Evolutionary conservation across 2,329 filamentous ascomycete species (phyloP).

Genomic region (Hymenoscyphus occultus): DNA sequence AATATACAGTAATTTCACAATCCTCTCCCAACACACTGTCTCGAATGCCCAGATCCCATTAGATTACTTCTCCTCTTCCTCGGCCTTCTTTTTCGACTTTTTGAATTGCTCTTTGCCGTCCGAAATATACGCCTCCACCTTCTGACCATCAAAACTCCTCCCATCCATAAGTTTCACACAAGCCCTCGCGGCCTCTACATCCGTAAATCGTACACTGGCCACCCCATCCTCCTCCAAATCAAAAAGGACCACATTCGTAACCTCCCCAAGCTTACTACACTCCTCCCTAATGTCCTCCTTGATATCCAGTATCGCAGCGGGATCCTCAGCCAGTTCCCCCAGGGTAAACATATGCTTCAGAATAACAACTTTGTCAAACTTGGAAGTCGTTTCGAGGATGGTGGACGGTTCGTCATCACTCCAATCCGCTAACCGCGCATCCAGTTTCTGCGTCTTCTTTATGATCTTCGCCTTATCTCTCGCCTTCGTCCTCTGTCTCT

Average conservation of each 20-base stretch:
- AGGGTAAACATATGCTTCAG: slow-evolving; percentile 93
- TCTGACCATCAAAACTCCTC: slow-evolving; percentile 70
- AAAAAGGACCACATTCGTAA: slow-evolving; percentile 88
- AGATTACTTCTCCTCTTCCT: slow-evolving; percentile 19
- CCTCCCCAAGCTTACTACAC: slow-evolving; percentile 78
- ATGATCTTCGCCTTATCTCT: slow-evolving; percentile 87
- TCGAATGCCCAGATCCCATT: background rate
- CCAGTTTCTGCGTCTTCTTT: slow-evolving; percentile 84
- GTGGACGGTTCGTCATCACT: slow-evolving; percentile 76
- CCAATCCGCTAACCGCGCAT: slow-evolving; percentile 92
- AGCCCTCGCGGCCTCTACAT: slow-evolving; percentile 64
- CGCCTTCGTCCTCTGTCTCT: slow-evolving; percentile 49
- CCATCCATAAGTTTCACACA: slow-evolving; percentile 78
- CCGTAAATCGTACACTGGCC: slow-evolving; percentile 77
- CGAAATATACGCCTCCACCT: slow-evolving; percentile 68
- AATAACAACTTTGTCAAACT: slow-evolving; percentile 78
- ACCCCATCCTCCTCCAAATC: slow-evolving; percentile 84
- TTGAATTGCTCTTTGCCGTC: slow-evolving; percentile 71
- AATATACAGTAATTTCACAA: slow-evolving; percentile 8
- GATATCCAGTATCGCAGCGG: slow-evolving; percentile 80
- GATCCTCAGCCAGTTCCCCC: slow-evolving; percentile 79
- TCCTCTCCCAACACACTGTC: background rate
- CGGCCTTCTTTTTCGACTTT: slow-evolving; percentile 58
- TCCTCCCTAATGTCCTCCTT: slow-evolving; percentile 93
- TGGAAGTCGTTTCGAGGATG: slow-evolving; percentile 53